These are phyloP conservation scores for Pichia gijzeniarum DNA, from an alignment of 805 yeast species.

Conservation along the genomic window DNA sequence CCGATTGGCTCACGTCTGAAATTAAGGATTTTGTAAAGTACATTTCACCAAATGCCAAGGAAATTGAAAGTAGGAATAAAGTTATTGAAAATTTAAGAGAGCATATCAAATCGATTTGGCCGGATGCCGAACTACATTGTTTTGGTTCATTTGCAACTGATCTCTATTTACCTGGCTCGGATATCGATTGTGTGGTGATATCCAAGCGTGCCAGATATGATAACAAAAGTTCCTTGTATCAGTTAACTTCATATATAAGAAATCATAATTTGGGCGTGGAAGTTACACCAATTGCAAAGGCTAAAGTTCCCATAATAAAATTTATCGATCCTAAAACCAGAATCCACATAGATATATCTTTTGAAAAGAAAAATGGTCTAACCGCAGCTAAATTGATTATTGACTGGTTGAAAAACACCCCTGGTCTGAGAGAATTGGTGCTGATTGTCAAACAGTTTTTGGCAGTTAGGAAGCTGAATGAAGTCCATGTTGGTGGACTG, in stretches of 20 bases:
- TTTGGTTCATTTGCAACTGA: slow-evolving; percentile 96
- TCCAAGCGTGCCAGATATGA: slow-evolving; percentile 55
- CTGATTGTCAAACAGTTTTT: slow-evolving; percentile 81
- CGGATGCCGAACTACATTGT: slow-evolving; percentile 69
- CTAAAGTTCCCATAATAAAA: slow-evolving; percentile 92
- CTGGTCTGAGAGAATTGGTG: slow-evolving; percentile 78
- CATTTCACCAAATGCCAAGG: slow-evolving; percentile 76
- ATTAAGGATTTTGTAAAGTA: slow-evolving; percentile 79
- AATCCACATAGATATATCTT: slow-evolving; percentile 83
- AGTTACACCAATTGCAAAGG: slow-evolving; percentile 81
- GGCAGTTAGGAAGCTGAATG: slow-evolving; percentile 67
- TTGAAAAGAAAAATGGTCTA: slow-evolving; percentile 77
- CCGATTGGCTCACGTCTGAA: slow-evolving; percentile 83
- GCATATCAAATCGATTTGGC: slow-evolving; percentile 57
- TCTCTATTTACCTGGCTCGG: slow-evolving; percentile 88
- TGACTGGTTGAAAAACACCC: slow-evolving; percentile 64
- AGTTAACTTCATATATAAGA: slow-evolving; percentile 64
- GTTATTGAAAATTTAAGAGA: slow-evolving; percentile 56
- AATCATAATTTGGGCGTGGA: slow-evolving; percentile 55
- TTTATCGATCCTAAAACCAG: slow-evolving; percentile 67
- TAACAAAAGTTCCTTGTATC: slow-evolving; percentile 59
- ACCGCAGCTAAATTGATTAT: slow-evolving; percentile 75
- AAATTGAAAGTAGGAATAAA: slow-evolving; percentile 58
- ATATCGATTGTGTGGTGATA: slow-evolving; percentile 85
- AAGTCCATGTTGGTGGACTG: slow-evolving; percentile 88